Base-by-base conservation (phyloP, 116 monocot species). In the Phalaenopsis hybrid region DNA sequence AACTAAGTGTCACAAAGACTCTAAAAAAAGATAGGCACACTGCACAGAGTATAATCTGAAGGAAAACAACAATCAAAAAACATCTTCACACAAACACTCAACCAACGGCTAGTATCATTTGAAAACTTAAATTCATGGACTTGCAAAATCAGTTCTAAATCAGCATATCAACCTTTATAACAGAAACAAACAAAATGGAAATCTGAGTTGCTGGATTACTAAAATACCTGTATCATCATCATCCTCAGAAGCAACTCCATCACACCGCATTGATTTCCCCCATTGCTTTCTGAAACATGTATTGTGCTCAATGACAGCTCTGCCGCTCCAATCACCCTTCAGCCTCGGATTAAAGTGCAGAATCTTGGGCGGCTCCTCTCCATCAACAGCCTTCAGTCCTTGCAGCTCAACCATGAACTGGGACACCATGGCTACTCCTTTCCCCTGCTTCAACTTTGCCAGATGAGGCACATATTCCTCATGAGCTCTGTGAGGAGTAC, bases 221-320 rank as follows among this genome's bases (percentile, higher is more conserved):
- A 74, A 74, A 12, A n/a, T 74, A 96, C 95, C 93, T 43, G 86
- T 87, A 18, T 98, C 98, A 21, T 98, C 98, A 25, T 88, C 86
- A 21, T 87, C 98, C 67, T 82, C 68, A 2, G 93, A 90, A 13
- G 83, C 81, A 68, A 89, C 45, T 7, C 98, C 98, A 81, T 93
- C 88, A 55, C 98, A 98, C 3, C 98, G 81, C 89, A 92, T 86
- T 11, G 92, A 85, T 33, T 83, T 81, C 6, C 91, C 96, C 96
- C 96, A 96, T 70, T 92, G 94, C 96, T 92, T 96, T 81, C 94
- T 75, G 59, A 92, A 96, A 52, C 96, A 92, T 0, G 94, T 94
- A 45, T 96, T 96, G 50, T 89, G 89, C 88, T 96, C 96, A 44
- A 96, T 86, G 6, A 96, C 87, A 2, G 96, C 92, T 44, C 46